Evolutionary conservation across 2,329 filamentous ascomycete genomes (phyloP).

Genomic region (Aspergillus sergii): DNA sequence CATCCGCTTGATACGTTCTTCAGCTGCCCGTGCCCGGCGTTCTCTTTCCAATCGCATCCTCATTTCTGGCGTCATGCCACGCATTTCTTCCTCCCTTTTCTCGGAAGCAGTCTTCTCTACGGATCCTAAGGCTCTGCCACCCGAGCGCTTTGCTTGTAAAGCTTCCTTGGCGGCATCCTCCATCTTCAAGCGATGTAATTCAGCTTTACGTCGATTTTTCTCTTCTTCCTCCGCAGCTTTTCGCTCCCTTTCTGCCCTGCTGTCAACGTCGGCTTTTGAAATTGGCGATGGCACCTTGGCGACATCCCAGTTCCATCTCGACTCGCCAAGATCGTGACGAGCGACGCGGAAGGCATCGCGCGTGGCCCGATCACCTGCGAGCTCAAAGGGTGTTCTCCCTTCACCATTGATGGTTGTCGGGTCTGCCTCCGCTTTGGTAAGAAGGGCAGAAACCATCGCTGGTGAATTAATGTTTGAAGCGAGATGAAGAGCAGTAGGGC

Average conservation of each 20-base stretch:
- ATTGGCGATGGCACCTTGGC: slow-evolving; percentile 74
- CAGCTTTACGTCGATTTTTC: slow-evolving; percentile 68
- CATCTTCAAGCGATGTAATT: slow-evolving; percentile 70
- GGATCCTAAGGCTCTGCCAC: slow-evolving; percentile 59
- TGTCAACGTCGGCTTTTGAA: slow-evolving; percentile 70
- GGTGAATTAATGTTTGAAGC: slow-evolving; percentile 80
- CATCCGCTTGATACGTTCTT: slow-evolving; percentile 78
- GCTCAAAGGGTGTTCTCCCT: slow-evolving; percentile 82
- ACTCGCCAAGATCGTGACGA: slow-evolving; percentile 77
- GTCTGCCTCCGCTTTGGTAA: slow-evolving; percentile 74
- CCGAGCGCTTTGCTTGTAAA: slow-evolving; percentile 53
- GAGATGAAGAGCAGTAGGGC: slow-evolving; percentile 81
- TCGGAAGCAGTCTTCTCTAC: slow-evolving; percentile 76
- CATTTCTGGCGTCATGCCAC: slow-evolving; percentile 87
- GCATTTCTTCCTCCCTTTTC: slow-evolving; percentile 77
- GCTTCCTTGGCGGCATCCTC: slow-evolving; percentile 56
- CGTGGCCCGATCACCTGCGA: slow-evolving; percentile 81
- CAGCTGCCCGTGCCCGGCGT: slow-evolving; percentile 84
- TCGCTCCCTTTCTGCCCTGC: slow-evolving; percentile 70
- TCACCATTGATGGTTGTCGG: slow-evolving; percentile 72
- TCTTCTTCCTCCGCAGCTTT: slow-evolving; percentile 69
- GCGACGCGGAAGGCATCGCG: slow-evolving; percentile 91
- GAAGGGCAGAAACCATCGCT: slow-evolving; percentile 73
- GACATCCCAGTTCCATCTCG: slow-evolving; percentile 74
- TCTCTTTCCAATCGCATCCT: slow-evolving; percentile 82